phyloP scores from a whole-genome alignment of 345 rosid genomes.

The Hibiscus trionum region DNA sequence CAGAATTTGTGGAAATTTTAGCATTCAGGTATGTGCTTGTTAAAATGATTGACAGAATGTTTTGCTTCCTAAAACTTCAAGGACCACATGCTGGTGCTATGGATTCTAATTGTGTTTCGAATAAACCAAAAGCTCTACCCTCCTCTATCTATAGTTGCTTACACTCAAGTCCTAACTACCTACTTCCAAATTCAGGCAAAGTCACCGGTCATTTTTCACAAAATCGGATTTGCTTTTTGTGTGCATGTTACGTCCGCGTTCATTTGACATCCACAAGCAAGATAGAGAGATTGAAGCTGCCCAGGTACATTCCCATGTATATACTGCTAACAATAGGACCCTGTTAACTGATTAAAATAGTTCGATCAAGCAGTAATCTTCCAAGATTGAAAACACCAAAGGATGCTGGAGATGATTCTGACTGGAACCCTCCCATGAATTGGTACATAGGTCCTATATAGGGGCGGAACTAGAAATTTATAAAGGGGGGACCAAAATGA shows the following conservation, averaged over 20 bases:
- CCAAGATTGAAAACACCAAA: neutral
- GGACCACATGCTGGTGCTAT: neutral
- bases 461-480: no score
- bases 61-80: neutral
- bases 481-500: no score
- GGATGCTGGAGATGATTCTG: neutral
- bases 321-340: neutral
- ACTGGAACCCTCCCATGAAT: neutral
- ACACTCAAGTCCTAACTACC: neutral
- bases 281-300: constrained; percentile 54
- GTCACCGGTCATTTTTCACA: constrained; percentile 40
- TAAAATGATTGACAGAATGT: neutral
- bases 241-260: constrained; percentile 41
- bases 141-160: neutral
- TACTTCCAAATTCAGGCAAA: constrained; percentile 36
- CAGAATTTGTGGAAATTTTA: constrained; percentile 58
- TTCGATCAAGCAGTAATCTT: neutral
- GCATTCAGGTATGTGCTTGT: constrained; percentile 43
- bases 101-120: neutral
- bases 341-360: neutral
- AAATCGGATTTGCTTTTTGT: constrained; percentile 57
- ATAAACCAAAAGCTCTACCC: no score
- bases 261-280: constrained; percentile 40
- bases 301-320: constrained; percentile 27
- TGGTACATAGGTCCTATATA: neutral